Percentiles rank a stretch among this genome's conserved stretches.
Conservation (phyloP, 257 asterid genomes). For the Capsicum baccatum region DNA sequence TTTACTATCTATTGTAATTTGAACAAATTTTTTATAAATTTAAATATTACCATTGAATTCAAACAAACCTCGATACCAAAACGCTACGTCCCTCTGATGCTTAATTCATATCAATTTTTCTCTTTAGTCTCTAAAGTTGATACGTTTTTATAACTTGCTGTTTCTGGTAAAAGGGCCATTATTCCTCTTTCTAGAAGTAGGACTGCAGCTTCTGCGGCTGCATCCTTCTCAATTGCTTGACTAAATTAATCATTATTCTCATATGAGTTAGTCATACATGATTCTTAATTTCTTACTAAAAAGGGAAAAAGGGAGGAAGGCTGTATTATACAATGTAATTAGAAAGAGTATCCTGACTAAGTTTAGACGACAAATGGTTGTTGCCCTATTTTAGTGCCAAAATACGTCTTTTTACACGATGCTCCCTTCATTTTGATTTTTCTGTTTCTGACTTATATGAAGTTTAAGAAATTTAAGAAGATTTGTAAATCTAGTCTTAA, state of each 20-base stretch:
- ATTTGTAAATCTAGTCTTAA: no score
- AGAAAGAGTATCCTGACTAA: not conserved
- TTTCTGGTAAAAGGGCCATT: not conserved
- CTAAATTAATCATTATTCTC: not conserved
- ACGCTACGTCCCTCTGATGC: not conserved
- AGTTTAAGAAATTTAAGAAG: no score
- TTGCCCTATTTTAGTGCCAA: not conserved
- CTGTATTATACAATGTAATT: not conserved
- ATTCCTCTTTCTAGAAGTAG: slow-evolving; percentile 13
- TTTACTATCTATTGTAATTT: no score
- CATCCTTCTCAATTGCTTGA: not conserved
- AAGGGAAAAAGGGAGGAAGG: not conserved
- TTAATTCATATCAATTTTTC: not conserved
- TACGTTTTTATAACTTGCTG: not conserved
- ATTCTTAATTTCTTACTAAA: not conserved
- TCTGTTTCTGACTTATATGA: no score
- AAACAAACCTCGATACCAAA: not conserved
- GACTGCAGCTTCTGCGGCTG: not conserved
- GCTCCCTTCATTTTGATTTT: no score
- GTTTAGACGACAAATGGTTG: not conserved
- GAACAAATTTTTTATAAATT: no score
- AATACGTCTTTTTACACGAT: no score
- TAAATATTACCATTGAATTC: not conserved
- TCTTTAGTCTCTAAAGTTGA: no score
- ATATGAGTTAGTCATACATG: not conserved